Base-by-base conservation (phyloP, 1,284 basidiomycete species). In the Trichosporon faecale region DNA sequence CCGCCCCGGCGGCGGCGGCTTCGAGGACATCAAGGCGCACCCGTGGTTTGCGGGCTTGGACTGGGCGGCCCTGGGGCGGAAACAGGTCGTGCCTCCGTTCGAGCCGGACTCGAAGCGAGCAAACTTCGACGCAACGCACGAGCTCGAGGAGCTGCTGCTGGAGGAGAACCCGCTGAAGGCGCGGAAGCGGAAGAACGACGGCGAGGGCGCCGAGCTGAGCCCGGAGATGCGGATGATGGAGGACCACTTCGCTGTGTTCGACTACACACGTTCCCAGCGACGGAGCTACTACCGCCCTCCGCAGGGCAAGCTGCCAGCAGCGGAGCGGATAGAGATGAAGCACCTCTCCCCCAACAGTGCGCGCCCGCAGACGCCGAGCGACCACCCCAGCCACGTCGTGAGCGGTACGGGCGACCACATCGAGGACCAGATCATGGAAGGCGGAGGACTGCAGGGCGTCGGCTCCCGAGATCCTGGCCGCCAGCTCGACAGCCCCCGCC, bases 51-150 rank as follows among this genome's bases (percentile, higher is more conserved):
- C 87, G 46, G 81, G 86, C 18, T 89, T 96, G 67, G 91, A 98
- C 81, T 99, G 96, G 96, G 88, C 89, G 23, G 89, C 89, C 1
- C 83, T 99, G 68, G 90, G 93, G 78, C 75, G 85, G 68, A 98
- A 98, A 83, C 87, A 91, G 76, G 88, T 91, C 31, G 87, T 85
- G 0, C 90, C 96, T 46, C 93, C 94, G 0, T 99, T 98, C 79
- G 88, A 94, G 70, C 96, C 96, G 66, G 95, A 98, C 94, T 90
- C 91, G 25, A 98, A 98, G 85, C 96, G 96, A 83, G 94, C 96
- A 23, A 98, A 99, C 83, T 99, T 98, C 81, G 96, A 99, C 80
- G 95, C 95, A n/a, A 97, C 96, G 16, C 95, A 98, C 80, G 96
- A 99, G 83, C 85, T 99, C 37, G 96, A 99, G 80, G 96, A 99